Evolutionary conservation across 306 rosid species (phyloP).

Genomic region (Medicago truncatula): MtrunA17r5.0-ANR NC_053048.1:51526001-51526500

Average conservation of each 20-base stretch:
- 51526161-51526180: constrained; percentile 88
- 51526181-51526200: constrained; percentile 88
- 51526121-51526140: constrained; percentile 85
- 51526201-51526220: constrained; percentile 71
- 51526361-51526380: constrained; percentile 80
- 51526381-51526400: constrained; percentile 73
- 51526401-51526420: constrained; percentile 68
- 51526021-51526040: constrained; percentile 96
- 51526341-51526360: constrained; percentile 56
- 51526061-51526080: constrained; percentile 94
- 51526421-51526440: constrained; percentile 87
- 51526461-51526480: background rate
- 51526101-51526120: constrained; percentile 93
- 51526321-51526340: constrained; percentile 86
- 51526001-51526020: constrained; percentile 96
- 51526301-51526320: constrained; percentile 30
- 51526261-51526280: constrained; percentile 21
- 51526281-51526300: constrained; percentile 7
- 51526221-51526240: constrained; percentile 8
- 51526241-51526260: background rate
- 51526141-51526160: constrained; percentile 77
- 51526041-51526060: constrained; percentile 93
- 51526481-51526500: background rate
- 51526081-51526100: constrained; percentile 87
- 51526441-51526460: constrained; percentile 54